Conservation (phyloP, 1,139 yeast species). For the Pichia sp. region DNA sequence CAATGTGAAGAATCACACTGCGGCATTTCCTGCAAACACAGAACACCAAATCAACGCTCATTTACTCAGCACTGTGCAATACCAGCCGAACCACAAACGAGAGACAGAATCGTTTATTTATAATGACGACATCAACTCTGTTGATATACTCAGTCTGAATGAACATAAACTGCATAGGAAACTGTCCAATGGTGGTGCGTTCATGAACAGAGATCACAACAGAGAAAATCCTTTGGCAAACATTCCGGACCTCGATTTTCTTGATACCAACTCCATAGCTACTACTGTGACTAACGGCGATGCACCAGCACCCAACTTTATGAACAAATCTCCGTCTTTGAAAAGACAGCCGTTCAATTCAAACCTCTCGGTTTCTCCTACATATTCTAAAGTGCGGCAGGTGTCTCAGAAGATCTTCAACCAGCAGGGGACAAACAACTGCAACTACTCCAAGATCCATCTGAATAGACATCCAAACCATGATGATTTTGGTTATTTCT, state of each 20-base stretch:
- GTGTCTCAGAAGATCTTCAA: conserved; percentile 10
- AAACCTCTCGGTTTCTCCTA: conserved; percentile 4
- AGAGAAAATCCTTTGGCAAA: conserved; percentile 1
- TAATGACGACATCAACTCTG: conserved; percentile 12
- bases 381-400: conserved; percentile 10
- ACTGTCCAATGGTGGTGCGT: conserved; percentile 1
- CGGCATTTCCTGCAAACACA: too few species aligned
- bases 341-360: conserved; percentile 4
- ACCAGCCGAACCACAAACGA: neutral
- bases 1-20: neutral
- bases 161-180: conserved; percentile 4
- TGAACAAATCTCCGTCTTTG: conserved; percentile 4
- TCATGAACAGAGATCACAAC: conserved; percentile 1
- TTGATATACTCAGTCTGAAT: conserved; percentile 5
- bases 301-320: neutral
- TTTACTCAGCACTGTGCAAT: neutral
- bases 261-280: conserved; percentile 8
- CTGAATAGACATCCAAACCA: conserved; percentile 8
- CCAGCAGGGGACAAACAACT: neutral
- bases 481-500: neutral
- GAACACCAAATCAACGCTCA: neutral
- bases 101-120: conserved; percentile 23
- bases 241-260: conserved; percentile 8
- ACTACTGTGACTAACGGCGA: conserved; percentile 7
- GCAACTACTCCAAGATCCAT: conserved; percentile 3